Base-by-base conservation (phyloP, 208 protist species). In the Sergeia podlipaevii region DNA sequence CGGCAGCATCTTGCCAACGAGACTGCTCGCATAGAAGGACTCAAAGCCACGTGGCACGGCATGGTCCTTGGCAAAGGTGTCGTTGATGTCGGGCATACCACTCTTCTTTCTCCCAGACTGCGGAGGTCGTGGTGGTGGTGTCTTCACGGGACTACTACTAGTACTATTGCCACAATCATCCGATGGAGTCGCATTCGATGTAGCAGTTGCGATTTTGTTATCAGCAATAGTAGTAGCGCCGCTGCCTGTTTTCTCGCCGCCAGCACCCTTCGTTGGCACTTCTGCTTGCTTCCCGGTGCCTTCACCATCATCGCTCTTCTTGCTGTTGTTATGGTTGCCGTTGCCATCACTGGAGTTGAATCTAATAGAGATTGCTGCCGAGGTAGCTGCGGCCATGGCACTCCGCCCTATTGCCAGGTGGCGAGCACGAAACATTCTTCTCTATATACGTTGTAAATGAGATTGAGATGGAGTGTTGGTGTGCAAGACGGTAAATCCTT, bases 21-120 rank as follows among this genome's bases (percentile, higher is more conserved):
- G 67, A 15, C 39, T 65, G 54, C 60, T 45, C 30, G 73, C 67
- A 55, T 91, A 83, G 48, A 91, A 86, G 0, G 72, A 74, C 50
- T 81, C 81, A 59, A 93, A 89, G 4, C 82, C 81, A 20, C 76
- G 74, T 10, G 85, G 85, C 15, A 81, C 41, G 23, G 45, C 10
- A 11, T 10, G 30, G 21, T 70, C 54, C 37, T 70, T 69, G 32
- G 50, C 36, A 29, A 61, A 64, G 17, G 34, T 53, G 27, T 75
- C 30, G 27, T 65, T 42, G 18, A 45, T 21, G 34, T 56, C 30
- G 24, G 18, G 8, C 39, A 26, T 45, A 21, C 8, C 39, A n/a
- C n/a, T n/a, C n/a, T n/a, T n/a, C n/a, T n/a, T n/a, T n/a, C n/a
- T n/a, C n/a, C n/a, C n/a, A n/a, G n/a, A n/a, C n/a, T n/a, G n/a